Conservation (phyloP, 2,329 filamentous ascomycete species). For the Akanthomyces dipterigenus region DNA sequence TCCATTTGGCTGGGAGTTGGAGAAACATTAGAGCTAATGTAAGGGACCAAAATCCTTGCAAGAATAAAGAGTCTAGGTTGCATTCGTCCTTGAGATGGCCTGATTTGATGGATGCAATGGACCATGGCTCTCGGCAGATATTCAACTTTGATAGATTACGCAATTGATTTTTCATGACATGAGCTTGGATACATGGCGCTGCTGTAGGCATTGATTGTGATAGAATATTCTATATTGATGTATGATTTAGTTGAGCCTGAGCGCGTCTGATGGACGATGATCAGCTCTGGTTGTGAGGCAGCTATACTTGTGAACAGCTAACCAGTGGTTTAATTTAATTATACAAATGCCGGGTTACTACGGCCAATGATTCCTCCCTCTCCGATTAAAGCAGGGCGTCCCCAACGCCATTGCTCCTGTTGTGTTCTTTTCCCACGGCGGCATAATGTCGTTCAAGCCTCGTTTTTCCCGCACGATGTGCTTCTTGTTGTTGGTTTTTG, state of each 20-base stretch:
- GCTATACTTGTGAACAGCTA: background rate
- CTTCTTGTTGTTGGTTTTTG: background rate
- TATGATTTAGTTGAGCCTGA: background rate
- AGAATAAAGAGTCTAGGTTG: background rate
- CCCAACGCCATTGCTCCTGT: too few relatives aligned
- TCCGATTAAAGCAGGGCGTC: background rate
- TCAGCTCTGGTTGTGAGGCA: background rate
- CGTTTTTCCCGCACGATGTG: too few relatives aligned
- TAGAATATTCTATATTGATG: background rate
- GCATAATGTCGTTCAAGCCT: too few relatives aligned
- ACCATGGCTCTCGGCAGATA: conserved; percentile 12
- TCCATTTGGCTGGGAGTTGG: conserved; percentile 28
- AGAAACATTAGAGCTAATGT: conserved; percentile 15
- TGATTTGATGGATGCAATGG: background rate
- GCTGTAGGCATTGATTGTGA: background rate
- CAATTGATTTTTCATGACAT: conserved; percentile 22
- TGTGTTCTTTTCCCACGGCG: too few relatives aligned
- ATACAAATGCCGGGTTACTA: background rate
- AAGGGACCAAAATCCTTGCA: conserved; percentile 14
- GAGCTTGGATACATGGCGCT: background rate
- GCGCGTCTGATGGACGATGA: background rate
- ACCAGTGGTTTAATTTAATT: background rate
- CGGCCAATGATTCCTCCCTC: background rate
- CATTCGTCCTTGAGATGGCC: background rate
- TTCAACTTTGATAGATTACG: conserved; percentile 25